Evolutionary conservation across 1,284 basidiomycete genomes (phyloP).

Genomic region (Heterobasidion annosum): DNA sequence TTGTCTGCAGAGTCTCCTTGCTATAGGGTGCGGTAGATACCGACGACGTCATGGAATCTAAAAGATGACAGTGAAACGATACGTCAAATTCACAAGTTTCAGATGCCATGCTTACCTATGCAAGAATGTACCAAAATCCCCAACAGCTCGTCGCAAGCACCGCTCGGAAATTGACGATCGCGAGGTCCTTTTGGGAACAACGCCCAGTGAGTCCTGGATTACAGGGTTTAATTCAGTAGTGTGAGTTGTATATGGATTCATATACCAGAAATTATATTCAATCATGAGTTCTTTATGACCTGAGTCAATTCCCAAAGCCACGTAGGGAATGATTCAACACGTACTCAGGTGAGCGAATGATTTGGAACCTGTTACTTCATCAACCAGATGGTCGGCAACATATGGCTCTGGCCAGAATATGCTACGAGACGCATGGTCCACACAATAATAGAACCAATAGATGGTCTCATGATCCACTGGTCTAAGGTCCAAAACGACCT

Average conservation of each 20-base stretch:
- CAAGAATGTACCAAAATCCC: no score
- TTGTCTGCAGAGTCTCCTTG: not conserved
- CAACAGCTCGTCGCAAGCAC: no score
- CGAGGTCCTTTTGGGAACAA: no score
- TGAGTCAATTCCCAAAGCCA: not conserved
- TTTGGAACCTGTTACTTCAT: constrained; percentile 25
- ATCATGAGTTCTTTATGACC: not conserved
- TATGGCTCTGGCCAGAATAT: constrained; percentile 20
- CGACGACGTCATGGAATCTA: not conserved
- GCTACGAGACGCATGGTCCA: constrained; percentile 11
- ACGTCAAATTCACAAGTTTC: not conserved
- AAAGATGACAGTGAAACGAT: not conserved
- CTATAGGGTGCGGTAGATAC: not conserved
- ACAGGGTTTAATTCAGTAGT: not conserved
- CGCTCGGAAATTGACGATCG: no score
- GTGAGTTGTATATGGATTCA: not conserved
- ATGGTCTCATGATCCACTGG: no score
- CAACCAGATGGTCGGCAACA: constrained; percentile 18
- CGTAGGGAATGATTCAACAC: constrained; percentile 9
- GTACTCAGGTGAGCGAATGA: constrained; percentile 32
- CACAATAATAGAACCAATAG: constrained; percentile 19
- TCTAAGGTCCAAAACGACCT: not conserved
- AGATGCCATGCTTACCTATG: not conserved
- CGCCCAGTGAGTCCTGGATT: not conserved
- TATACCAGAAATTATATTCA: not conserved